phyloP scores from a whole-genome alignment of 2,329 filamentous ascomycete genomes.

The Botrytis fragariae region DNA sequence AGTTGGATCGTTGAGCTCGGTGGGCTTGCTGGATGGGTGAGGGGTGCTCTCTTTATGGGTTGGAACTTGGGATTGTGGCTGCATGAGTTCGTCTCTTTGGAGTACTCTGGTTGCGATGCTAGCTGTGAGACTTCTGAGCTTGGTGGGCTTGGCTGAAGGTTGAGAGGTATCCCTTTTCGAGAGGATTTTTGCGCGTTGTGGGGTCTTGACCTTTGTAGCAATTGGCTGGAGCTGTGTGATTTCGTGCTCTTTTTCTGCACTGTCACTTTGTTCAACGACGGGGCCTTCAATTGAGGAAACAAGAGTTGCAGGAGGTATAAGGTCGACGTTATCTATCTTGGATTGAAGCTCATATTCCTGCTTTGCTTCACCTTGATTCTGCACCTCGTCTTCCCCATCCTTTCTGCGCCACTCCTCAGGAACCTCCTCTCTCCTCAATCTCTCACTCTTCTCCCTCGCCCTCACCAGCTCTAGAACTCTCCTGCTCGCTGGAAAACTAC shows the following conservation, averaged over 20 bases:
- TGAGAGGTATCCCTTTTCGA: fast-evolving
- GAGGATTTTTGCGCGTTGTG: background rate
- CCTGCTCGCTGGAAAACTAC: background rate
- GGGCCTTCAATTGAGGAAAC: background rate
- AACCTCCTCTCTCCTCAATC: no score
- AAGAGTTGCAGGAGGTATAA: background rate
- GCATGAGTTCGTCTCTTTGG: no score
- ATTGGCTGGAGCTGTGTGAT: fast-evolving
- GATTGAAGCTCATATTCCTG: fast-evolving
- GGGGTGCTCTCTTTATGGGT: no score
- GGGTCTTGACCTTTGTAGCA: background rate
- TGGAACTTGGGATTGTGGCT: no score
- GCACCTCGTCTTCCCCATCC: fast-evolving
- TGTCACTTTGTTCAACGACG: background rate
- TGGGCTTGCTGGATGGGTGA: no score
- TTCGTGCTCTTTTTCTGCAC: background rate
- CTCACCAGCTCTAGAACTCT: background rate
- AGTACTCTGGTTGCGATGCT: no score
- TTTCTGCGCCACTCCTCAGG: no score
- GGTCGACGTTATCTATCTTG: fast-evolving
- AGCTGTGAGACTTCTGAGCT: fast-evolving
- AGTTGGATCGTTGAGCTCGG: no score
- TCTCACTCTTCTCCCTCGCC: background rate
- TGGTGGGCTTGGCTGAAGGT: fast-evolving
- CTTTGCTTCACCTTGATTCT: background rate